These are phyloP conservation scores for Trypanosoma lewisi DNA, from an alignment of 208 protist species.

Conservation along the genomic window DNA sequence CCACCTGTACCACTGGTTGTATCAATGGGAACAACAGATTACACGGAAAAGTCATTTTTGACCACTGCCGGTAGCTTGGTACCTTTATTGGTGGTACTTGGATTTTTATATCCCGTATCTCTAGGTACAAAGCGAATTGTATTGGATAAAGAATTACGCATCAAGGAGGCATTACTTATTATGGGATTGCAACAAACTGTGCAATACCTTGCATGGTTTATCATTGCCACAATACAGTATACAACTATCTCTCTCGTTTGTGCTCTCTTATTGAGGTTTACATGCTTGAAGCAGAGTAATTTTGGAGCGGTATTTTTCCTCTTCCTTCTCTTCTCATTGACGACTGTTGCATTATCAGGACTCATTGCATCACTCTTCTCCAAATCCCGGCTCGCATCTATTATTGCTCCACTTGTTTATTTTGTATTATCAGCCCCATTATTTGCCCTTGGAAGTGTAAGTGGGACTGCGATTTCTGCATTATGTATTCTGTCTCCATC, in stretches of 20 bases:
- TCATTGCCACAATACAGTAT: constrained; percentile 61
- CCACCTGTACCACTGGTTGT: constrained; percentile 22
- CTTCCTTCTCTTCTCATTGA: constrained; percentile 57
- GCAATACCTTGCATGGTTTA: constrained; percentile 60
- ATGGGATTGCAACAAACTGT: constrained; percentile 73
- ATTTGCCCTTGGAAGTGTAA: constrained; percentile 40
- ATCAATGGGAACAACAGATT: constrained; percentile 43
- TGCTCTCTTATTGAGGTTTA: constrained; percentile 49
- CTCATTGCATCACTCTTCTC: constrained; percentile 70
- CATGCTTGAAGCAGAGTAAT: constrained; percentile 45
- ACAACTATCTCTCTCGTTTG: constrained; percentile 50
- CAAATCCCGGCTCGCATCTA: constrained; percentile 57
- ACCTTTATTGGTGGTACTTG: constrained; percentile 68
- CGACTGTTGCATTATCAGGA: constrained; percentile 49
- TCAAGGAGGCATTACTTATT: constrained; percentile 84
- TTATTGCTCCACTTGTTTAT: constrained; percentile 69
- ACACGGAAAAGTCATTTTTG: constrained; percentile 47
- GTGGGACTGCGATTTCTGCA: constrained; percentile 19
- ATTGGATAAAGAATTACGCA: constrained; percentile 80
- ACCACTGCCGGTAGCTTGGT: constrained; percentile 33
- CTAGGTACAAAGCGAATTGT: constrained; percentile 81
- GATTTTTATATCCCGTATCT: constrained; percentile 74
- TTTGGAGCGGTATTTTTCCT: constrained; percentile 50
- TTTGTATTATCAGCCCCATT: constrained; percentile 39
- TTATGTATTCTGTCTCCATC: constrained; percentile 53